Base-by-base conservation (phyloP, 2,329 filamentous ascomycete species). In the Pseudopithomyces maydicus region DNA sequence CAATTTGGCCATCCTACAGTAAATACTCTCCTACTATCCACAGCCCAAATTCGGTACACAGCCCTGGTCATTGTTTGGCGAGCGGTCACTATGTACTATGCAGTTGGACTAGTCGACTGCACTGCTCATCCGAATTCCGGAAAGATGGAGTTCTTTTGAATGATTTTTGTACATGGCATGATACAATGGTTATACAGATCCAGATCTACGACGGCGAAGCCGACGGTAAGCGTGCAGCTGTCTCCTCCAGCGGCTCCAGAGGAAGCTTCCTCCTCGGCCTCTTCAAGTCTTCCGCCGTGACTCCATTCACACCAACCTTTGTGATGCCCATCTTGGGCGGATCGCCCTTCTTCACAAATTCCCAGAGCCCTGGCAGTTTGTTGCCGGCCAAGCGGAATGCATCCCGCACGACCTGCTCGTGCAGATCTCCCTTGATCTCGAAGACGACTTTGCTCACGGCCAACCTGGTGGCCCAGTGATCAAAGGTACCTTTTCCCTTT, bases 401-500 rank as follows among this genome's bases (percentile, higher is more conserved):
- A 81, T 99, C 95, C 66, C 88, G 87, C 20, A 91, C 93, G 63
- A 99, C 88, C 80, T 97, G 91, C 81, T 99, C 95, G 84, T 99
- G 95, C 62, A 98, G 74, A 67, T 92, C 86, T 44, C 95, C 95
- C 77, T 92, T 92, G 65, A 99, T 80, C 79, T 99, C 95, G 66
- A 99, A 96, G 19, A 97, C 82, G 47, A 99, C 87, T 76, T 95
- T 91, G 78, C 90, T 97, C 50, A 98, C 91, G 8, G 92, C 88
- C 65, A 98, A 88, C 77, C 94, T 88, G 20, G 90, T 87, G 4
- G 94, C 92, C 95, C 95, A 99, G 74, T 96, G 91, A 75, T 99
- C 95, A 74, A 99, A 98, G 61, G 89, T 90, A 67, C 95, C 95
- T 77, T 99, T 99, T 79, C 95, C 95, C 80, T 98, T 99, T 76